A percentile compares a stretch with the other conserved stretches of the same genome.
phyloP scores from a whole-genome alignment of 768 basidiomycete genomes.

The Psilocybe sp. region DNA sequence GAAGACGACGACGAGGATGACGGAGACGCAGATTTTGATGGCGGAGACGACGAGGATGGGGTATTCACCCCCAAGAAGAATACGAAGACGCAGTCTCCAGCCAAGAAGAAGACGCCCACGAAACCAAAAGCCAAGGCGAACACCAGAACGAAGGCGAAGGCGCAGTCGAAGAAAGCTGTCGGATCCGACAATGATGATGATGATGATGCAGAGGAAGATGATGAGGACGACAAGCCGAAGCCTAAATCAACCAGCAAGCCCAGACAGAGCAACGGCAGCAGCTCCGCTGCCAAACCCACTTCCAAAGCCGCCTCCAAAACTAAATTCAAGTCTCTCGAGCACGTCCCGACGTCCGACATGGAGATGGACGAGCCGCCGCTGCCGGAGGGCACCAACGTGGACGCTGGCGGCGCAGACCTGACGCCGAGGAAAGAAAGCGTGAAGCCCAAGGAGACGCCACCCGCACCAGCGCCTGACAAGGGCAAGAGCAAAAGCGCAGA shows the following conservation, averaged over 20 bases:
- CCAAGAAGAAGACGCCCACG: neutral
- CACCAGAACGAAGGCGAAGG: slow-evolving; percentile 1
- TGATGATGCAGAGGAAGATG: slow-evolving; percentile 8
- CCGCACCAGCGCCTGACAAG: slow-evolving; percentile 3
- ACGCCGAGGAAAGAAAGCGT: neutral
- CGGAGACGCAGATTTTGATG: slow-evolving; percentile 4
- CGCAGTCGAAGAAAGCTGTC: neutral
- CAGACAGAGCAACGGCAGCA: slow-evolving; percentile 1
- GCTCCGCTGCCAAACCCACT: neutral
- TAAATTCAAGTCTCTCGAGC: slow-evolving; percentile 11
- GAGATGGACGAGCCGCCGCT: slow-evolving; percentile 26
- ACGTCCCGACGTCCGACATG: slow-evolving; percentile 38
- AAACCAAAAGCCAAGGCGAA: neutral
- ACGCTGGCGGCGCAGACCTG: too few relatives aligned
- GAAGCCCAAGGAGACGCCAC: slow-evolving; percentile 4
- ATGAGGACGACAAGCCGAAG: neutral
- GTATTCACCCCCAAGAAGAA: neutral
- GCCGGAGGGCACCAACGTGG: neutral
- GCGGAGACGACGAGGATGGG: slow-evolving; percentile 10
- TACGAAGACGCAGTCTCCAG: neutral
- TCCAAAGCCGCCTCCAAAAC: neutral
- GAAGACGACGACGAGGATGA: slow-evolving; percentile 1
- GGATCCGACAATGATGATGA: too few relatives aligned
- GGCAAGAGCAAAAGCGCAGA: neutral
- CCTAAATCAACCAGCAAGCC: neutral